Percentiles rank a stretch among this genome's conserved stretches.
Evolutionary conservation across 768 basidiomycete species (phyloP).

Genomic region (Phylloporus arenicola): DNA sequence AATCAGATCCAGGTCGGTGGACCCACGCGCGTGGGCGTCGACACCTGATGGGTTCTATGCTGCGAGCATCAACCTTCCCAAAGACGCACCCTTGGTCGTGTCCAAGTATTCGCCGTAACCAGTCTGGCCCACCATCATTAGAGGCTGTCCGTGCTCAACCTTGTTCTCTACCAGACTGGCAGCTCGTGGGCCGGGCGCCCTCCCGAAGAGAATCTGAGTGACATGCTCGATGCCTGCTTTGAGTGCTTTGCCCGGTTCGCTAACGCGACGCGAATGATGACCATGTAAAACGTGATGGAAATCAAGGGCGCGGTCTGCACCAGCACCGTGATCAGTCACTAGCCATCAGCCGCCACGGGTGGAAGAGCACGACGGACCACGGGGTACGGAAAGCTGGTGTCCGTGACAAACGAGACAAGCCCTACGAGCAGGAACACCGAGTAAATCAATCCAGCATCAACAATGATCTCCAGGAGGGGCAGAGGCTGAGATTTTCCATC

Average conservation of each 20-base stretch:
- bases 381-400: constrained; percentile 30
- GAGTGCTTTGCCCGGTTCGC: not conserved
- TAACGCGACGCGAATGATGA: constrained; percentile 36
- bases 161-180: constrained; percentile 4
- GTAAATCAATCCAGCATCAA: constrained; percentile 37
- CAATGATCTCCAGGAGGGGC: constrained; percentile 24
- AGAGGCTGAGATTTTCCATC: constrained; percentile 7
- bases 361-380: constrained; percentile 22
- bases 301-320: constrained; percentile 34
- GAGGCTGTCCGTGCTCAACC: not conserved
- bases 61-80: not conserved
- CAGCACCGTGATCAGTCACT: not conserved
- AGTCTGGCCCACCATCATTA: not conserved
- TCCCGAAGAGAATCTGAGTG: not conserved
- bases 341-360: not conserved
- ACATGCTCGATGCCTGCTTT: not conserved
- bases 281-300: constrained; percentile 40
- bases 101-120: not conserved
- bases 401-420: constrained; percentile 25
- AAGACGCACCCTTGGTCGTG: not conserved
- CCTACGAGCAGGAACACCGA: constrained; percentile 32
- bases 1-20: no score
- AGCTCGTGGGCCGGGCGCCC: not conserved
- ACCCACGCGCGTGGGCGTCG: not conserved
- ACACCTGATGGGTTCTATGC: not conserved